These are phyloP conservation scores for Fraxinus anomala DNA, from an alignment of 257 asterid species.

Conservation along the genomic window DNA sequence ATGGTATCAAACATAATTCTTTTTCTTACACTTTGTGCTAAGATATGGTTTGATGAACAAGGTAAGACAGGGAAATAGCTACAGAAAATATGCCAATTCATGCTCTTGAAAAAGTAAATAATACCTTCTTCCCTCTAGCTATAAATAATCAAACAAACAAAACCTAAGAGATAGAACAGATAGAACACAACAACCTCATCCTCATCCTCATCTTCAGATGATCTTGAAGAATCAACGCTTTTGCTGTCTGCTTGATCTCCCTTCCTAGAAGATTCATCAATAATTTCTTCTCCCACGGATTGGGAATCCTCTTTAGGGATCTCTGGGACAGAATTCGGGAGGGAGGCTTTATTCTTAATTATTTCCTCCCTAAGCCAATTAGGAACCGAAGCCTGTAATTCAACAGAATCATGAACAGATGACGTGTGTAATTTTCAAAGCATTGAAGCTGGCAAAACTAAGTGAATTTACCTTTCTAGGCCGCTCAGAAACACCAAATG, in stretches of 20 bases:
- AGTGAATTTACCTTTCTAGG: constrained; percentile 72
- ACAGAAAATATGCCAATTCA: constrained; percentile 12
- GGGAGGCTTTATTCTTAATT: constrained; percentile 80
- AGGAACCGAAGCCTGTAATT: constrained; percentile 86
- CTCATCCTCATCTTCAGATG: constrained; percentile 76
- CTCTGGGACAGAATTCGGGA: constrained; percentile 57
- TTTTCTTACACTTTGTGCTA: neutral
- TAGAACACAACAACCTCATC: constrained; percentile 59
- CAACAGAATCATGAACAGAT: constrained; percentile 26
- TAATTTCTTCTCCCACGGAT: constrained; percentile 64
- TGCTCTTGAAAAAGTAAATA: constrained; percentile 9
- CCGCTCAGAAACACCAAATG: constrained; percentile 74
- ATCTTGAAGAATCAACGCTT: constrained; percentile 68
- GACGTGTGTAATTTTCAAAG: constrained; percentile 23
- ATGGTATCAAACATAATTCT: neutral
- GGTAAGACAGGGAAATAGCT: neutral
- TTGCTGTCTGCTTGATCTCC: constrained; percentile 71
- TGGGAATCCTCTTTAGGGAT: constrained; percentile 50
- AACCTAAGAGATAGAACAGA: constrained; percentile 8
- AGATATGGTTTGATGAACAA: neutral
- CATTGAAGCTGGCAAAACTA: constrained; percentile 23
- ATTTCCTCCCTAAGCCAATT: constrained; percentile 98
- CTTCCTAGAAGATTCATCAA: constrained; percentile 51
- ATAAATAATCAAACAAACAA: neutral
- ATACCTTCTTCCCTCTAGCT: constrained; percentile 9